A percentile compares a stretch with the other conserved stretches of the same genome.
phyloP scores from a whole-genome alignment of 495 filamentous ascomycete species.

The Talaromyces liani region DNA sequence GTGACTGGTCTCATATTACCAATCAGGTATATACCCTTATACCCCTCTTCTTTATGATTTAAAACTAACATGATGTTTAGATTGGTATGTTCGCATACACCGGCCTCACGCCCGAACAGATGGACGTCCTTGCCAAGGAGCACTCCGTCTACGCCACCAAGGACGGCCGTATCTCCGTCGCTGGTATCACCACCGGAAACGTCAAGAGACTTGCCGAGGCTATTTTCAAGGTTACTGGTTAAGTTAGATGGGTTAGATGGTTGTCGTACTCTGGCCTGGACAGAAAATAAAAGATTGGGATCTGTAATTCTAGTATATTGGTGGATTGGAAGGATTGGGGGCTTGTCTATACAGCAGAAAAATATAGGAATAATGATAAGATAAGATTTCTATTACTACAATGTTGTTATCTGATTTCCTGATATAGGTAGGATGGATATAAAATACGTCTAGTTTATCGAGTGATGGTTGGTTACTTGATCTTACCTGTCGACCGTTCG shows the following conservation, averaged over 20 bases:
- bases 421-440: too few relatives aligned
- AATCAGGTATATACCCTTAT: too few relatives aligned
- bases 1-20: constrained; percentile 98
- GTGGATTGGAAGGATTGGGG: neutral
- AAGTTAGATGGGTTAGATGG: constrained; percentile 15
- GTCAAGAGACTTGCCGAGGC: constrained; percentile 88
- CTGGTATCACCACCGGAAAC: constrained; percentile 89
- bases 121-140: constrained; percentile 89
- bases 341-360: neutral
- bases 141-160: constrained; percentile 97
- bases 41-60: neutral
- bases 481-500: neutral
- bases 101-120: constrained; percentile 84
- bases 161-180: constrained; percentile 95
- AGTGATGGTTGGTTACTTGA: neutral
- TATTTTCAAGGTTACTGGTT: constrained; percentile 86
- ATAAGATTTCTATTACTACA: neutral
- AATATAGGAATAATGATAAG: neutral
- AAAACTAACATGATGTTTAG: constrained; percentile 18
- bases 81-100: constrained; percentile 99
- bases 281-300: neutral
- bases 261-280: neutral
- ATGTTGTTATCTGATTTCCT: neutral
- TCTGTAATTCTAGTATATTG: too few relatives aligned
- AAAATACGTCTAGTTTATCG: neutral